phyloP scores from a whole-genome alignment of 2,329 filamentous ascomycete species.

The Xylaria sp. region DNA sequence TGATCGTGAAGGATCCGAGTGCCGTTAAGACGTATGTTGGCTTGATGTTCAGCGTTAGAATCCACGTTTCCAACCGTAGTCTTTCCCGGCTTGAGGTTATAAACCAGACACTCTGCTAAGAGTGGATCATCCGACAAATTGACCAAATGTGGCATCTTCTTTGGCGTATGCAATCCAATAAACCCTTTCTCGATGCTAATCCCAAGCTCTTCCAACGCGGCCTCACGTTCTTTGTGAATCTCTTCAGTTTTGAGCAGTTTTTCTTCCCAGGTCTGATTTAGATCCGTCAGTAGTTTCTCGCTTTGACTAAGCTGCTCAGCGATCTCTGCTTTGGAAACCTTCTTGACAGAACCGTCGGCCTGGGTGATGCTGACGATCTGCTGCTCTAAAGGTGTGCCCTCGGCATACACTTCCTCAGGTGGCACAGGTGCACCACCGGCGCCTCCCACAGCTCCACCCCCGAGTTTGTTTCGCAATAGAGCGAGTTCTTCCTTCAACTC shows the following conservation, averaged over 20 bases:
- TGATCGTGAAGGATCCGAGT: constrained; percentile 92
- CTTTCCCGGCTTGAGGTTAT: constrained; percentile 95
- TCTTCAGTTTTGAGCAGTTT: constrained; percentile 94
- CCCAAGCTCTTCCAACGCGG: constrained; percentile 92
- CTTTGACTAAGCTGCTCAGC: constrained; percentile 95
- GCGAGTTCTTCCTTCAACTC: constrained; percentile 96
- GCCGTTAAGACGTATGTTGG: constrained; percentile 93
- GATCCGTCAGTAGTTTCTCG: constrained; percentile 93
- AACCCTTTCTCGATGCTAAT: constrained; percentile 99
- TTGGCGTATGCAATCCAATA: constrained; percentile 92
- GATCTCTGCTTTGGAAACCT: constrained; percentile 98
- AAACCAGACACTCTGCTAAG: constrained; percentile 93
- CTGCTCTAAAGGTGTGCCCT: constrained; percentile 91
- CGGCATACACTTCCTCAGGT: constrained; percentile 86
- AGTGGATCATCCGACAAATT: constrained; percentile 96
- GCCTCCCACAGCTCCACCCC: constrained; percentile 61
- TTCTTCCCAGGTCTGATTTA: constrained; percentile 99
- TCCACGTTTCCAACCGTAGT: constrained; percentile 97
- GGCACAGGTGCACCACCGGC: constrained; percentile 55
- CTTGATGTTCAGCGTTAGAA: constrained; percentile 75
- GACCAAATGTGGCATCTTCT: constrained; percentile 99
- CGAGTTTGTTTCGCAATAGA: constrained; percentile 85
- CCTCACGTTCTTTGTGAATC: constrained; percentile 96
- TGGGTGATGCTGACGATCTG: constrained; percentile 96
- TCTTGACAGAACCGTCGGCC: constrained; percentile 86